Evolutionary conservation across 495 filamentous ascomycete species (phyloP).

Genomic region (Neurospora sp.): DNA sequence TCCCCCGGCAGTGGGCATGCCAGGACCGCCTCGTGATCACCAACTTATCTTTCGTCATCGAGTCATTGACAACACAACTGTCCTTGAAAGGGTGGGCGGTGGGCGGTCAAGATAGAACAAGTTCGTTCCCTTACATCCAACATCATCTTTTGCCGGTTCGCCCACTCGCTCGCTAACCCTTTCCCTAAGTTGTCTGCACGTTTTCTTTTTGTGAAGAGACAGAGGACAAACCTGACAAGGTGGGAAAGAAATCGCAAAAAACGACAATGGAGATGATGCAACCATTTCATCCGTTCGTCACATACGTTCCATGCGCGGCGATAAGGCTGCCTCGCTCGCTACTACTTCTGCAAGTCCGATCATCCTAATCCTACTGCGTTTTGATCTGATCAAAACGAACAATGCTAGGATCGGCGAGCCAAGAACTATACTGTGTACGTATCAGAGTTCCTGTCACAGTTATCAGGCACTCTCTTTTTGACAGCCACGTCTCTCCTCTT

Average conservation of each 20-base stretch:
- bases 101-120: not conserved
- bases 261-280: not conserved
- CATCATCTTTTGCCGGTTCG: not conserved
- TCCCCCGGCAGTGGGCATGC: not conserved
- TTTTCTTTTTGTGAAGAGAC: not conserved
- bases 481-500: too few species aligned
- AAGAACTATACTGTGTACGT: too few species aligned
- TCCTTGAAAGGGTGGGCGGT: not conserved
- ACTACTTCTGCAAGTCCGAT: not conserved
- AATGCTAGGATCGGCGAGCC: not conserved
- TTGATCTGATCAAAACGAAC: not conserved
- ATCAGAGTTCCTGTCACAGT: too few species aligned
- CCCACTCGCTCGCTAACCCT: not conserved
- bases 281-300: not conserved
- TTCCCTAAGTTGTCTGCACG: not conserved
- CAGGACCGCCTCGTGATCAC: slow-evolving; percentile 17
- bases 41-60: slow-evolving; percentile 21
- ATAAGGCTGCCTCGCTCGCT: not conserved
- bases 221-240: not conserved
- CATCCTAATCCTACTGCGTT: not conserved
- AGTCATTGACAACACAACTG: slow-evolving; percentile 1
- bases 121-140: not conserved
- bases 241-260: not conserved
- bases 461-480: not conserved
- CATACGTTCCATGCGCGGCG: not conserved